These are phyloP conservation scores for Puya raimondii DNA, from an alignment of 176 grass and related monocot genomes.

Conservation along the genomic window DNA sequence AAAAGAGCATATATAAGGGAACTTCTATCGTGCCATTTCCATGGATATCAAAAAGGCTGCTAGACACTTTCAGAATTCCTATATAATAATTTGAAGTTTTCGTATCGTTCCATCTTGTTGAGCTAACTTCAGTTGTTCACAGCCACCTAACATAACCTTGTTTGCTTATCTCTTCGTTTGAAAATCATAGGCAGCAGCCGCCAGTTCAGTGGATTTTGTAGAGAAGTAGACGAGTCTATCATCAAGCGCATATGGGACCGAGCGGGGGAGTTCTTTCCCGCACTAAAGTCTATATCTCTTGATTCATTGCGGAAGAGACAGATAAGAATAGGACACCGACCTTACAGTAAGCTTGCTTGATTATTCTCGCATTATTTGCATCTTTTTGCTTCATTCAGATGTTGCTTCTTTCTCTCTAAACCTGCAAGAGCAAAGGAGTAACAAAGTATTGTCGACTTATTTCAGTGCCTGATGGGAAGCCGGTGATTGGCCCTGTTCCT, in stretches of 20 bases:
- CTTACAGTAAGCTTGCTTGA: conserved; percentile 52
- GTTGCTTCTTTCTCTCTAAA: background rate
- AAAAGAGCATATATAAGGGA: background rate
- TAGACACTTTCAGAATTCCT: background rate
- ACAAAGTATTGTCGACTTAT: conserved; percentile 10
- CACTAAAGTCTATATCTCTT: conserved; percentile 42
- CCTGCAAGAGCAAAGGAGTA: conserved; percentile 10
- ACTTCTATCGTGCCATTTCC: background rate
- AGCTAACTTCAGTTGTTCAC: too few species aligned
- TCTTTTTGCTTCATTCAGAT: conserved; percentile 14
- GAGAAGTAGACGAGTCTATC: conserved; percentile 67
- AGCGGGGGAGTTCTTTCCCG: conserved; percentile 79
- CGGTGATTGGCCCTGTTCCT: conserved; percentile 77
- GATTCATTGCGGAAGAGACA: conserved; percentile 37
- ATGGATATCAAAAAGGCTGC: background rate
- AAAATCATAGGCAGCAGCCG: conserved; percentile 75
- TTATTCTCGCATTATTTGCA: conserved; percentile 4
- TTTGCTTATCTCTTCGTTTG: background rate
- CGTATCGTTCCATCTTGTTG: too few species aligned
- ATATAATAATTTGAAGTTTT: background rate
- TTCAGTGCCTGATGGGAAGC: conserved; percentile 97
- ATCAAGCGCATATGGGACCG: conserved; percentile 76
- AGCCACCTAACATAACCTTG: too few species aligned
- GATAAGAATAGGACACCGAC: conserved; percentile 86
- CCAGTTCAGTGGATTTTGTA: conserved; percentile 78